Evolutionary conservation across 2,329 filamentous ascomycete species (phyloP).

Genomic region (Verticillium zaregamsianum): DNA sequence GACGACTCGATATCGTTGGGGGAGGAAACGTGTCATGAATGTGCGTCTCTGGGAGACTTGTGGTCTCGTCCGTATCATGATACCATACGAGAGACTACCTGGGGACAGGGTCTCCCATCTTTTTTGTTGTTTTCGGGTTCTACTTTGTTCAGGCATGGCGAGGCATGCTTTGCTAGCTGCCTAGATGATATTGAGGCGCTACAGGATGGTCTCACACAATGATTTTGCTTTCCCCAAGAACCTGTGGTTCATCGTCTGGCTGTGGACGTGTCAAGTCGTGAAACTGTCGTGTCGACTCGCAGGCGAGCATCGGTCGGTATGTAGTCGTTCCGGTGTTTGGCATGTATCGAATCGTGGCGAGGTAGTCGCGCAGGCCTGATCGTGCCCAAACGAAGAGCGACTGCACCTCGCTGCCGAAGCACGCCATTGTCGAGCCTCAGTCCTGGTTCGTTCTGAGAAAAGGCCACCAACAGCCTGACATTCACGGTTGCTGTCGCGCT

Average conservation of each 20-base stretch:
- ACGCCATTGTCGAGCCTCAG: too few relatives aligned
- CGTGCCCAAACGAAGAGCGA: too few relatives aligned
- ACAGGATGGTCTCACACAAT: not conserved
- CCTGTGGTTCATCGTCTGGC: too few relatives aligned
- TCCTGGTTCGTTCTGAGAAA: too few relatives aligned
- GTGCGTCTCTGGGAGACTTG: slow-evolving; percentile 1
- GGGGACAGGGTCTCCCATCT: not conserved
- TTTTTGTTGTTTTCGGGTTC: slow-evolving; percentile 1
- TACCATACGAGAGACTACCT: slow-evolving; percentile 2
- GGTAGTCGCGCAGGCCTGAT: too few relatives aligned
- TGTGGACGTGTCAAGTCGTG: too few relatives aligned
- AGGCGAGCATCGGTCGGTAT: too few relatives aligned
- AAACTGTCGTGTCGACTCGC: too few relatives aligned
- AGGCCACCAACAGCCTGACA: not conserved
- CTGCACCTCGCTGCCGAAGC: too few relatives aligned
- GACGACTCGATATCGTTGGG: not conserved
- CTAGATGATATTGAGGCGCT: not conserved
- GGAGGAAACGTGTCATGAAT: slow-evolving; percentile 1
- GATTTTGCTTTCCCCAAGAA: not conserved
- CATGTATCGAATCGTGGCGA: too few relatives aligned
- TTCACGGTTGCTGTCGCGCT: not conserved
- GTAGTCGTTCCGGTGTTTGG: too few relatives aligned
- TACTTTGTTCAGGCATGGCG: not conserved
- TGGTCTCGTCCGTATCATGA: slow-evolving; percentile 3
- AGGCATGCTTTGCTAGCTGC: not conserved